phyloP scores from a whole-genome alignment of 768 basidiomycete species.

The Tylopilus cervinicoccineus region DNA sequence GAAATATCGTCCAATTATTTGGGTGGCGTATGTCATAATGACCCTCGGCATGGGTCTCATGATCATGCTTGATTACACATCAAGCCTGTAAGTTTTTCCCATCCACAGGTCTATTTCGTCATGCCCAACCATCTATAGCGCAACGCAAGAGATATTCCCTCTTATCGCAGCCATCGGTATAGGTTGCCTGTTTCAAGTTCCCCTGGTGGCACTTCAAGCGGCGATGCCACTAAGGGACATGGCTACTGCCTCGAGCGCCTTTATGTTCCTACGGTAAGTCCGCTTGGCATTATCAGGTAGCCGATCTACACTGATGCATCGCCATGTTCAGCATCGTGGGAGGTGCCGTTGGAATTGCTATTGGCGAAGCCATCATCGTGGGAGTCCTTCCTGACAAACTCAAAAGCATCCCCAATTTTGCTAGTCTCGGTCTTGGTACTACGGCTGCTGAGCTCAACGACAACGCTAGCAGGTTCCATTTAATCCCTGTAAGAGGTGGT shows the following conservation, averaged over 20 bases:
- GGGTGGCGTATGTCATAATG: constrained; percentile 54
- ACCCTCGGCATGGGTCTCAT: constrained; percentile 70
- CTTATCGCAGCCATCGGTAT: constrained; percentile 63
- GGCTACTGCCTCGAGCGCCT: constrained; percentile 74
- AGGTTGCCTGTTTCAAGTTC: constrained; percentile 64
- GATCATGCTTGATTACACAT: constrained; percentile 59
- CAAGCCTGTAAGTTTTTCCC: constrained; percentile 29
- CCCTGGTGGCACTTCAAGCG: constrained; percentile 73
- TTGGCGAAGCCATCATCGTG: constrained; percentile 69
- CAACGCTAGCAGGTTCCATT: constrained; percentile 41
- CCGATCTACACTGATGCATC: not conserved
- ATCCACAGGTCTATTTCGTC: not conserved
- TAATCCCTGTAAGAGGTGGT: constrained; percentile 16
- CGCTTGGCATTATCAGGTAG: not conserved
- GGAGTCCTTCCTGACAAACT: constrained; percentile 43
- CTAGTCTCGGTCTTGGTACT: constrained; percentile 30
- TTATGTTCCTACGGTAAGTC: constrained; percentile 62
- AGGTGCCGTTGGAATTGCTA: constrained; percentile 70
- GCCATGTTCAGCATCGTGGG: constrained; percentile 52
- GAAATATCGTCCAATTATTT: constrained; percentile 58
- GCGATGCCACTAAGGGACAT: constrained; percentile 87
- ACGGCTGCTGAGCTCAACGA: constrained; percentile 42
- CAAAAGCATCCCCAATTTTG: constrained; percentile 29
- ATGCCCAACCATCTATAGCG: constrained; percentile 37
- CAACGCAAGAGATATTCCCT: constrained; percentile 58